Base-by-base conservation (phyloP, 1,284 basidiomycete species). In the Cutaneotrichosporon sp. region DNA sequence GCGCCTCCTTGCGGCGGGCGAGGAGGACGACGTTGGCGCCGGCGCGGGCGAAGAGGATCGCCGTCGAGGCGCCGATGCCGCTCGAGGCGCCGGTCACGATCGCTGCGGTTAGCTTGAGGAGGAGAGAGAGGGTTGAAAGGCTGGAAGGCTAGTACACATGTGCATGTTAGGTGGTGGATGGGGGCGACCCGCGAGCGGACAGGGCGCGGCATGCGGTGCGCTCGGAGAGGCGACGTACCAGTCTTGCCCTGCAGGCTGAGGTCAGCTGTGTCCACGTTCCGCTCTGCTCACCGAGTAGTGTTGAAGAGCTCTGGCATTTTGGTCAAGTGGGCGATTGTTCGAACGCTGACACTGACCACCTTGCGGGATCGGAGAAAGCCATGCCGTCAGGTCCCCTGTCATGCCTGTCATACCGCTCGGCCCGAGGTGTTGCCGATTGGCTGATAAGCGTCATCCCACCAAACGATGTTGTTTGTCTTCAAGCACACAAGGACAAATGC, bases 11-110 rank as follows among this genome's bases (percentile, higher is more conserved):
- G 33, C 88, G 81, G 31, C 89, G 76, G 5, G 82, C 83, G 42
- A 84, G 85, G 20, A 89, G 69, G 11, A 85, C 83, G 29, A 89
- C 81, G 64, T 81, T 83, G 84, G 85, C 87, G 4, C 86, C 85
- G 9, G 83, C 84, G 29, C 80, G 79, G 4, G 84, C 84, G 25
- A 85, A 79, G 5, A 82, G 80, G 60, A 84, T 73, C 2, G 84
- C 82, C 10, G 76, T 75, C 1, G 78, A 75, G 11, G 74, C 77
- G 14, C 79, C 79, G 61, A 80, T 80, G 33, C 79, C 79, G 9
- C 74, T 73, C 7, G 77, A 79, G 27, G 79, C 77, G 31, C 79
- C 79, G 20, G 78, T 80, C 62, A 80, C 62, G 46, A 80, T 62
- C 24, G 76, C 79, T 66, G 54, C 10, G 0, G 46, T 59, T 14